These are phyloP conservation scores for Phytophthora sojae DNA, from an alignment of 352 stramenopile genomes.

Conservation along the genomic window DNA sequence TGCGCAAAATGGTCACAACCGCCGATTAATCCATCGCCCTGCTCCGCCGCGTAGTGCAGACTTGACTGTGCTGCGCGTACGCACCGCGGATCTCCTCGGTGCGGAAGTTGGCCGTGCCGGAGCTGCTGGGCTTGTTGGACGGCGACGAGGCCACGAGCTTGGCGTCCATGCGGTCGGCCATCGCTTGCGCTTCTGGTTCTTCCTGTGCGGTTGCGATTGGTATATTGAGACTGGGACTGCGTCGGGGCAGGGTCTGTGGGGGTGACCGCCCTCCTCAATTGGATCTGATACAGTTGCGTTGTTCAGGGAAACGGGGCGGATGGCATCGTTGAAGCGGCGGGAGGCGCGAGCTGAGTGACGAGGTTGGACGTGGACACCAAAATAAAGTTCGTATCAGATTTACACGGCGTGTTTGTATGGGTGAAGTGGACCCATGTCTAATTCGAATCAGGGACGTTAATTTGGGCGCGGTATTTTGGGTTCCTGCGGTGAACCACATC, in stretches of 20 bases:
- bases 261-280: slow-evolving; percentile 12
- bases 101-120: slow-evolving; percentile 75
- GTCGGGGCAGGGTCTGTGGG: slow-evolving; percentile 2
- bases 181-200: slow-evolving; percentile 24
- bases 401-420: slow-evolving; percentile 21
- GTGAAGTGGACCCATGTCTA: slow-evolving; percentile 26
- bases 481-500: not conserved
- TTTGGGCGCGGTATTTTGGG: not conserved
- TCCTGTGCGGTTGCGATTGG: slow-evolving; percentile 23
- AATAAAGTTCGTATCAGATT: slow-evolving; percentile 32
- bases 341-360: not conserved
- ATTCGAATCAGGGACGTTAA: slow-evolving; percentile 23
- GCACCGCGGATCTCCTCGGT: slow-evolving; percentile 76
- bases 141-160: slow-evolving; percentile 60
- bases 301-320: slow-evolving; percentile 2
- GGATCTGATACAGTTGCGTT: not conserved
- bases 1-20: slow-evolving; percentile 25
- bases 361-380: slow-evolving; percentile 4
- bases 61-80: not conserved
- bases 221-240: slow-evolving; percentile 26
- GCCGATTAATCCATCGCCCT: slow-evolving; percentile 7
- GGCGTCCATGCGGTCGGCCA: slow-evolving; percentile 40
- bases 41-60: not conserved
- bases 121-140: slow-evolving; percentile 51
- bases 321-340: slow-evolving; percentile 26